Percentiles rank a stretch among this genome's conserved stretches.
phyloP scores from a whole-genome alignment of 1,139 yeast genomes.

The Geotrichum fermentans region DNA sequence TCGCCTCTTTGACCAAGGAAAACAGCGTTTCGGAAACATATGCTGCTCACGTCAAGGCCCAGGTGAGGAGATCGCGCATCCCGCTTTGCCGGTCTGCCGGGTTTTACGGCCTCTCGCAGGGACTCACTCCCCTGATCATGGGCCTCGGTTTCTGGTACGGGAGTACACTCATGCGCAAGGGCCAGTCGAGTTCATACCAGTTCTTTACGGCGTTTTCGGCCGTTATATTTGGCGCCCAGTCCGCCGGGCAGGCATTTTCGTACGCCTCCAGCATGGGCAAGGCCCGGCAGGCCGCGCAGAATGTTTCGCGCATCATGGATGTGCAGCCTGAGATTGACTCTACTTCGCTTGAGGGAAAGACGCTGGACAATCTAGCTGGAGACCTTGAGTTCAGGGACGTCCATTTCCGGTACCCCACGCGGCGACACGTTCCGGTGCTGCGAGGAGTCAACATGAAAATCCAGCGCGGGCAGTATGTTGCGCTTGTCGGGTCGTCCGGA shows the following conservation, averaged over 20 bases:
- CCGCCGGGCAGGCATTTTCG: slow-evolving; percentile 81
- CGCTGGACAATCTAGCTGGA: slow-evolving; percentile 42
- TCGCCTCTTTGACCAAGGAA: slow-evolving; percentile 39
- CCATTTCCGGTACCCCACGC: slow-evolving; percentile 78
- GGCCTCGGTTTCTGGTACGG: slow-evolving; percentile 43
- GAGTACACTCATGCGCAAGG: slow-evolving; percentile 33
- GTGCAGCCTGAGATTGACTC: slow-evolving; percentile 55
- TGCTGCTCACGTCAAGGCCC: slow-evolving; percentile 30
- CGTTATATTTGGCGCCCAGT: slow-evolving; percentile 79
- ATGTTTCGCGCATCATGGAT: slow-evolving; percentile 70
- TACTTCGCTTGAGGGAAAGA: slow-evolving; percentile 49
- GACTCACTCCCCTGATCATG: slow-evolving; percentile 38
- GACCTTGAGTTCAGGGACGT: slow-evolving; percentile 61
- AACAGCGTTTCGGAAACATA: slow-evolving; percentile 34
- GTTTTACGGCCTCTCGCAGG: slow-evolving; percentile 37
- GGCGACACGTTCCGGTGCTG: slow-evolving; percentile 67
- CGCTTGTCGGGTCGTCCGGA: slow-evolving; percentile 94
- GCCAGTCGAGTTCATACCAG: slow-evolving; percentile 26
- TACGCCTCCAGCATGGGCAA: slow-evolving; percentile 70
- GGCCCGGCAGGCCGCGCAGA: slow-evolving; percentile 58
- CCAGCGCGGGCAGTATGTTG: slow-evolving; percentile 77
- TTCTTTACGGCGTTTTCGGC: slow-evolving; percentile 39
- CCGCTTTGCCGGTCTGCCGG: slow-evolving; percentile 33
- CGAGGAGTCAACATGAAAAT: slow-evolving; percentile 61
- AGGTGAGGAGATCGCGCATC: slow-evolving; percentile 33